These are phyloP conservation scores for Teratosphaeria gauchensis DNA, from an alignment of 2,329 filamentous ascomycete species.

Conservation along the genomic window DNA sequence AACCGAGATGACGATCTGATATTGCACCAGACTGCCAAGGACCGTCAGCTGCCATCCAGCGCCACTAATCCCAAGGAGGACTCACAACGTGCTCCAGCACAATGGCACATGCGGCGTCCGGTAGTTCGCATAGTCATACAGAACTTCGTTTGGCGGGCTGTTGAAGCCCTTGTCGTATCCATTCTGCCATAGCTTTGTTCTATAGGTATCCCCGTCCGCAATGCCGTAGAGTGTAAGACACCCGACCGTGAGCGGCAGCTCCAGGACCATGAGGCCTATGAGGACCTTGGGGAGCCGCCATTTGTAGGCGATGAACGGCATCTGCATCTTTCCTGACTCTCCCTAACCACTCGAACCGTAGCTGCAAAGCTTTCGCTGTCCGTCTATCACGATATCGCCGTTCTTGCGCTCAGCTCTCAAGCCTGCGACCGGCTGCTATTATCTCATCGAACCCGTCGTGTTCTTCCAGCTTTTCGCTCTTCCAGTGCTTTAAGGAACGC, in stretches of 20 bases:
- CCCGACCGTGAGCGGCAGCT: slow-evolving; percentile 56
- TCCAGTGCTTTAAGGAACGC: neutral
- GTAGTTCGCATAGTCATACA: slow-evolving; percentile 68
- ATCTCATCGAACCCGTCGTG: neutral
- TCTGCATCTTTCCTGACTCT: neutral
- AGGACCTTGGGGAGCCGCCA: slow-evolving; percentile 46
- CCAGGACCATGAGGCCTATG: slow-evolving; percentile 51
- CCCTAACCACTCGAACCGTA: neutral
- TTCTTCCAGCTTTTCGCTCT: neutral
- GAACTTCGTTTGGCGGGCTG: slow-evolving; percentile 57
- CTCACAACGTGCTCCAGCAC: slow-evolving; percentile 65
- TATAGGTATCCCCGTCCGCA: slow-evolving; percentile 62
- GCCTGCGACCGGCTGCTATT: neutral
- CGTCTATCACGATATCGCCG: neutral
- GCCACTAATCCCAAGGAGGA: neutral
- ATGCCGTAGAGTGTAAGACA: slow-evolving; percentile 63
- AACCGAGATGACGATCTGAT: slow-evolving; percentile 67
- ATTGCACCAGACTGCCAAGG: slow-evolving; percentile 55
- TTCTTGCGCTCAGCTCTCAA: neutral
- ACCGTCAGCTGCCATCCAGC: neutral
- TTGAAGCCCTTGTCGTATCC: slow-evolving; percentile 64
- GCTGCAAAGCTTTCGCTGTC: neutral
- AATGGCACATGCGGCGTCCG: slow-evolving; percentile 52
- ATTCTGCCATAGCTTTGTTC: slow-evolving; percentile 62
- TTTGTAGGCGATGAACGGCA: slow-evolving; percentile 35